Conservation (phyloP, 345 rosid species). For the Salix koriyanagi region DNA sequence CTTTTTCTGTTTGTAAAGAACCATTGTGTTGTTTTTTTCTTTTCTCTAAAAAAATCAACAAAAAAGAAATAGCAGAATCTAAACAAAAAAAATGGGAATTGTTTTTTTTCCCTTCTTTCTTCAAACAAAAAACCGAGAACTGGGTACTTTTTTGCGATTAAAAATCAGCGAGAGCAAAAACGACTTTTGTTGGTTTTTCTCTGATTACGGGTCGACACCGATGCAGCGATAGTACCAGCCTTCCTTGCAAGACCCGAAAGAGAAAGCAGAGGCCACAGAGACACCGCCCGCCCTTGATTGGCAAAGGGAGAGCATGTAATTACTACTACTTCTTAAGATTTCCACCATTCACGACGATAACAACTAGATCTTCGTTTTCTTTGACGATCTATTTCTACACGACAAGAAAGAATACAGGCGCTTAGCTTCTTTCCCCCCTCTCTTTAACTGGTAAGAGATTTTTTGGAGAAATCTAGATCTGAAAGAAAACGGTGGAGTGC, state of each 20-base stretch:
- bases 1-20: slow-evolving; percentile 88
- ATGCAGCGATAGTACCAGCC: slow-evolving; percentile 99
- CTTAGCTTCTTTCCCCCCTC: background rate
- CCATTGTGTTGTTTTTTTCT: slow-evolving; percentile 33
- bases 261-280: slow-evolving; percentile 51
- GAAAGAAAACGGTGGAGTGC: background rate
- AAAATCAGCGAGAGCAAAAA: background rate
- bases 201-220: slow-evolving; percentile 80
- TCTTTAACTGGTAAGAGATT: background rate
- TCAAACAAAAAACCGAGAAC: slow-evolving; percentile 1
- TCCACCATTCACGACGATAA: slow-evolving; percentile 92
- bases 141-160: background rate
- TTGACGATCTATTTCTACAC: background rate
- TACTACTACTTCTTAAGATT: slow-evolving; percentile 39
- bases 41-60: background rate
- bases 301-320: slow-evolving; percentile 81
- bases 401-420: background rate
- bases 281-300: slow-evolving; percentile 77
- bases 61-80: slow-evolving; percentile 7
- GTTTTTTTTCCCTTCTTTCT: background rate
- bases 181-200: background rate
- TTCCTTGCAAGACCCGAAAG: slow-evolving; percentile 98
- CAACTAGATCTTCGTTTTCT: slow-evolving; percentile 2
- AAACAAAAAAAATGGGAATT: slow-evolving; percentile 6
- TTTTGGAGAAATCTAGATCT: background rate